A percentile compares a stretch with the other conserved stretches of the same genome.
These are phyloP conservation scores for Quercus gilva DNA, from an alignment of 306 rosid genomes.

Conservation along the genomic window DNA sequence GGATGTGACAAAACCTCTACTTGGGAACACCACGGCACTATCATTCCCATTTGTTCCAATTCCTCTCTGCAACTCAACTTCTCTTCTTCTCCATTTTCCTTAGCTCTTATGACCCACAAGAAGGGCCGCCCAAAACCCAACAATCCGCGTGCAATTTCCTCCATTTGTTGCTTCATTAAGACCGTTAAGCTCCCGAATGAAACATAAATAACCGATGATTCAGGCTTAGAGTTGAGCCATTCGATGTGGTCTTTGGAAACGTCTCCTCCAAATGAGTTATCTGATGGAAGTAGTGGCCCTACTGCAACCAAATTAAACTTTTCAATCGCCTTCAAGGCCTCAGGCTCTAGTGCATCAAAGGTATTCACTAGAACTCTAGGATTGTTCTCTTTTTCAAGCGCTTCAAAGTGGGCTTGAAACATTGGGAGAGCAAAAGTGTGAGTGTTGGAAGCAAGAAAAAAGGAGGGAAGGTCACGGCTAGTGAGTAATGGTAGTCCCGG, in stretches of 20 bases:
- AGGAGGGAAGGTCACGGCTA: conserved; percentile 37
- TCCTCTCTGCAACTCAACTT: too few species aligned
- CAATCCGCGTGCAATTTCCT: conserved; percentile 53
- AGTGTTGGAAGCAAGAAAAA: conserved; percentile 3
- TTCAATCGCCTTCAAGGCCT: conserved; percentile 26
- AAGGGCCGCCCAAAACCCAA: conserved; percentile 38
- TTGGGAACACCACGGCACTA: too few species aligned
- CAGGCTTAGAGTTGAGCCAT: conserved; percentile 53
- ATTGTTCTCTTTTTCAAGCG: neutral
- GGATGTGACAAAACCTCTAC: too few species aligned
- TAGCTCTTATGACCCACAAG: conserved; percentile 53
- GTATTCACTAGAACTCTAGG: conserved; percentile 33
- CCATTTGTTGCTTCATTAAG: conserved; percentile 39
- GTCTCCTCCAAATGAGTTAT: conserved; percentile 44
- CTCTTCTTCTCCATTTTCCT: too few species aligned
- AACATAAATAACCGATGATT: conserved; percentile 49
- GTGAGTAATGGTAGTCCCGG: conserved; percentile 18
- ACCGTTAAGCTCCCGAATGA: conserved; percentile 54
- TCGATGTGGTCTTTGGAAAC: conserved; percentile 22
- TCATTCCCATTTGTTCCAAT: too few species aligned
- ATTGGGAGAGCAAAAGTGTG: neutral
- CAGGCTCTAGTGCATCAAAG: conserved; percentile 26
- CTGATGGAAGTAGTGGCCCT: conserved; percentile 61
- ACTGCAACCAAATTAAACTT: conserved; percentile 24
- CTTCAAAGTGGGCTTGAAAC: conserved; percentile 1